phyloP scores from a whole-genome alignment of 1,284 basidiomycete species.

The Tilletiopsis washingtonensis region DNA sequence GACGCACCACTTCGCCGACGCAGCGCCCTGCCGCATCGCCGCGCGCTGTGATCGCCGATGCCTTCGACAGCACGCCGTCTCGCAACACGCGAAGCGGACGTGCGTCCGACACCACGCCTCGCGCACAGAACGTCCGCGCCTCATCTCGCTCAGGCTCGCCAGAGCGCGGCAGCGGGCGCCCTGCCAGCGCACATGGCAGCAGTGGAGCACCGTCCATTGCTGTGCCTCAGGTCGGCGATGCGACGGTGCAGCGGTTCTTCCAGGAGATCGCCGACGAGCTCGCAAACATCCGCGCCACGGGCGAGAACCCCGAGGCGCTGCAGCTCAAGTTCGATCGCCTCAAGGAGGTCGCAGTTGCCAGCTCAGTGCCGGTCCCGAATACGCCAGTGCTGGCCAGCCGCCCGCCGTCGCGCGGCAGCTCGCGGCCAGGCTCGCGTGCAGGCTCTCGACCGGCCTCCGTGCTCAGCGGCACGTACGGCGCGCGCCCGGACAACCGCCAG shows the following conservation, averaged over 20 bases:
- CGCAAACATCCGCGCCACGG: constrained; percentile 54
- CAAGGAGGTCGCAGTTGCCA: constrained; percentile 8
- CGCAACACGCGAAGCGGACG: background rate
- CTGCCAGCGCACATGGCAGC: constrained; percentile 3
- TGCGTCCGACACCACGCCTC: constrained; percentile 3
- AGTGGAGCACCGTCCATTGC: constrained; percentile 27
- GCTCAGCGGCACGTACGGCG: no score
- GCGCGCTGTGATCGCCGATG: background rate
- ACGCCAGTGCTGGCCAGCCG: no score
- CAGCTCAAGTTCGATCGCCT: constrained; percentile 49
- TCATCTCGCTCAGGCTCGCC: background rate
- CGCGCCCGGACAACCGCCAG: constrained; percentile 13
- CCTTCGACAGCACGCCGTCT: constrained; percentile 1
- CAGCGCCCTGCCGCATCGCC: background rate
- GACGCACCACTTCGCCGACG: constrained; percentile 21
- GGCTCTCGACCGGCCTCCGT: constrained; percentile 49
- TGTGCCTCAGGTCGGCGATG: constrained; percentile 58
- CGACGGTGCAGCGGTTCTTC: constrained; percentile 68
- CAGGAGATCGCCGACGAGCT: constrained; percentile 72
- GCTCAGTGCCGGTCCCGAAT: no score
- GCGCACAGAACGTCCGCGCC: background rate
- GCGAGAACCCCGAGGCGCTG: constrained; percentile 49
- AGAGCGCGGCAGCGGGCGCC: no score
- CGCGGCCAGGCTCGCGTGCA: constrained; percentile 65
- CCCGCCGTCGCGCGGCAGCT: constrained; percentile 77